Base-by-base conservation (phyloP, 495 filamentous ascomycete genomes). In the Podospora pseudocomata region DNA sequence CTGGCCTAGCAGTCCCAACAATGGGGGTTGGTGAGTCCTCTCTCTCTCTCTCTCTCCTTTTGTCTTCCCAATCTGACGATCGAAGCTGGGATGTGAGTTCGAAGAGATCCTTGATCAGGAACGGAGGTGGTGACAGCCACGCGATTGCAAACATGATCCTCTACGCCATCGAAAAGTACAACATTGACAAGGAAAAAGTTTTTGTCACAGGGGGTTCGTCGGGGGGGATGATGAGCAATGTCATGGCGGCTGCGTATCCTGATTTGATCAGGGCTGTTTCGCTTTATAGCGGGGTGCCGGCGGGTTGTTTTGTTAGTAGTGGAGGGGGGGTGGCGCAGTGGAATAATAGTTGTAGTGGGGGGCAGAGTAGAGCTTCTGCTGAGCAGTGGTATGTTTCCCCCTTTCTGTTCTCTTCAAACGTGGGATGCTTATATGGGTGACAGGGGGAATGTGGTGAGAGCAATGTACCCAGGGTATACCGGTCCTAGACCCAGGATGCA, bases 31-130 rank as follows among this genome's bases (percentile, higher is more conserved):
- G 39, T 49, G 39, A 13, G 39, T 49, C 2, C 30, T 32, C 30
- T 32, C 30, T 7, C 30, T 5, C 7, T 5, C 7, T 4, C 30
- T 7, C 30, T 32, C 30, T 32, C 30, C 30, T 32, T 1, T 7
- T 32, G 30, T 32, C 4, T 5, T 32, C 23, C 23, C 23, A 23
- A 23, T 23, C 23, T 23, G 23, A 23, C 23, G 23, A 23, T 23
- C 23, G 23, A 23, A 89, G 87, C 78, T 90, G 85, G 85, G 86
- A 89, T 66, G 84, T 87, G 32, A 80, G 80, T n/a, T 83, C 80
- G 11, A 74, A 80, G 39, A 68, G 73, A 13, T 80, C 84, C 0
- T 77, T 80, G 20, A 73, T 68, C 7, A 72, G 76, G 64, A 64
- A 71, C 4, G 80, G 80, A 49, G 79, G 80, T 0, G 79, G 78